Conservation (phyloP, 2,329 filamentous ascomycete species). For the Westerdykella aurantiaca region DNA sequence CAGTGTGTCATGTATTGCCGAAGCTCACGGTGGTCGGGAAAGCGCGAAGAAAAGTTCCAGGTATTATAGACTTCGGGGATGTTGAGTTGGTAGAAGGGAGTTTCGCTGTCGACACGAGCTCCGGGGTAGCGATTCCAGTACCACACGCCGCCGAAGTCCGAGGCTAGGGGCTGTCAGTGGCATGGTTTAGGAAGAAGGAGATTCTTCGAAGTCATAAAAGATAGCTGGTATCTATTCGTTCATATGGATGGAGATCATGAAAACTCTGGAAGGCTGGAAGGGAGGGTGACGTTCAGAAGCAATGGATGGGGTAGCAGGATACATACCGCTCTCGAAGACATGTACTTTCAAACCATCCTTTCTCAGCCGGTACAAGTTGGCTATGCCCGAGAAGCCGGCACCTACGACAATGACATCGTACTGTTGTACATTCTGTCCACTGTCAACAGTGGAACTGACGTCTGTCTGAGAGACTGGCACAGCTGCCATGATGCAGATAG, state of each 20-base stretch:
- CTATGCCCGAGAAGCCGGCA: slow-evolving; percentile 24
- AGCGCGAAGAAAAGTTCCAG: slow-evolving; percentile 19
- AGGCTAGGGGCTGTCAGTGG: not conserved
- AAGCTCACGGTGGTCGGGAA: slow-evolving; percentile 21
- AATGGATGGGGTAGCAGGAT: not conserved
- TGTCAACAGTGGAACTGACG: not conserved
- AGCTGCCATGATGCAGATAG: slow-evolving; percentile 1
- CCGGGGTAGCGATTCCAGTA: slow-evolving; percentile 30
- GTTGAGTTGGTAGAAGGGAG: slow-evolving; percentile 27
- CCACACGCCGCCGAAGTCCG: slow-evolving; percentile 22
- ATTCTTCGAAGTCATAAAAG: too few relatives aligned
- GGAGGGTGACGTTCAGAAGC: not conserved
- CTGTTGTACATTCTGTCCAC: slow-evolving; percentile 1
- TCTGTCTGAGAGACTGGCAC: slow-evolving; percentile 1
- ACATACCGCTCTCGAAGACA: slow-evolving; percentile 17
- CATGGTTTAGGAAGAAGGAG: too few relatives aligned
- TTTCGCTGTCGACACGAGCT: slow-evolving; percentile 26
- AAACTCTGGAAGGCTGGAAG: not conserved
- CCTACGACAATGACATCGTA: slow-evolving; percentile 23
- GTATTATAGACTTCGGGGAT: slow-evolving; percentile 24
- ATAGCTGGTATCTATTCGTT: too few relatives aligned
- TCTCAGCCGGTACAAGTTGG: slow-evolving; percentile 15
- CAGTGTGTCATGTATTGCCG: slow-evolving; percentile 22
- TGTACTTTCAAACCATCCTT: slow-evolving; percentile 15
- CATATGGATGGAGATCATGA: too few relatives aligned